phyloP scores from a whole-genome alignment of 139 green algal species.

The Volvox reticuliferus region DNA sequence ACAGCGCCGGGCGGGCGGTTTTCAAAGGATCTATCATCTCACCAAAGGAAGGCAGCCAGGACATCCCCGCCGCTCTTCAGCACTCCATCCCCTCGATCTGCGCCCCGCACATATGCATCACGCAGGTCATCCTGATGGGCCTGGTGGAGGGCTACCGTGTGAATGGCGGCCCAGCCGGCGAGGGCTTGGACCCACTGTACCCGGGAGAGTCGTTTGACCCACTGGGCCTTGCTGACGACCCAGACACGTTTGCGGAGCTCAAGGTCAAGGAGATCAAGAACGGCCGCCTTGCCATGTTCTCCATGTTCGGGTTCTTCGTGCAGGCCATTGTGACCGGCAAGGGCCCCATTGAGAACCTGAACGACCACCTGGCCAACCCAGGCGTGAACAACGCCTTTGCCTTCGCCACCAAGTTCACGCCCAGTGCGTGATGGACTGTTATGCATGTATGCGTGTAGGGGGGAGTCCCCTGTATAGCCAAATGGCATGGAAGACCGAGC shows the following conservation, averaged over 20 bases:
- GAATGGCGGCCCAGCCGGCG: slow-evolving; percentile 79
- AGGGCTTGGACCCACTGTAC: slow-evolving; percentile 91
- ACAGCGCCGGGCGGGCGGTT: not conserved
- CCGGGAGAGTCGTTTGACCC: slow-evolving; percentile 95
- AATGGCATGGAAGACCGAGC: too few species aligned
- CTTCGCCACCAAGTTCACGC: slow-evolving; percentile 68
- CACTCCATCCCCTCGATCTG: not conserved
- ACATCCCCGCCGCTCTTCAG: not conserved
- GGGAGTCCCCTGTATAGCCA: not conserved
- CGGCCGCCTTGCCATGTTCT: slow-evolving; percentile 88
- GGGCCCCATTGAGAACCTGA: slow-evolving; percentile 74
- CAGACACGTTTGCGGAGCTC: slow-evolving; percentile 88
- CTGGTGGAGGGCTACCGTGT: slow-evolving; percentile 88
- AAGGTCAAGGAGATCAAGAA: slow-evolving; percentile 97
- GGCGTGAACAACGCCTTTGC: slow-evolving; percentile 69
- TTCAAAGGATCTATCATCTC: not conserved
- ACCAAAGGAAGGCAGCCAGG: too few species aligned
- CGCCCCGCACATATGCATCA: not conserved
- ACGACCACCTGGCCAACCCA: slow-evolving; percentile 76
- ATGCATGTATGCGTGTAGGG: not conserved
- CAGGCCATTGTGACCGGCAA: slow-evolving; percentile 82
- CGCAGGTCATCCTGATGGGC: slow-evolving; percentile 89
- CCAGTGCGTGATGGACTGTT: slow-evolving; percentile 44
- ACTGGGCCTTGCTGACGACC: slow-evolving; percentile 95
- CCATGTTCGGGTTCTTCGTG: slow-evolving; percentile 82